A percentile compares a stretch with the other conserved stretches of the same genome.
phyloP scores from a whole-genome alignment of 2,329 filamentous ascomycete genomes.

The Peltaster fructicola region DNA sequence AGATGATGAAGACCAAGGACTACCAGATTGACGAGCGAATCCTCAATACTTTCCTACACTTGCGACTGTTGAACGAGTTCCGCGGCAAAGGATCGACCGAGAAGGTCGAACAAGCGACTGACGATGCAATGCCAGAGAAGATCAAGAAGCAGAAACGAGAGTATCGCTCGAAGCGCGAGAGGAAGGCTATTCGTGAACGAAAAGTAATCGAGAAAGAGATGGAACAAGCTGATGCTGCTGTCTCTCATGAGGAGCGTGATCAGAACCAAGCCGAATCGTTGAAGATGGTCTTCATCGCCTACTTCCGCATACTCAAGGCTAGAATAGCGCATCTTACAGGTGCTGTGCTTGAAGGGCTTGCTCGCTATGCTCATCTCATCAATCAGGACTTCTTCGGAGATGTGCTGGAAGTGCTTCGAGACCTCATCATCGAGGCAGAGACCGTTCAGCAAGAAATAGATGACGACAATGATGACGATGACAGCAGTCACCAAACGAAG shows the following conservation, averaged over 20 bases:
- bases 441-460: conserved; percentile 26
- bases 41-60: conserved; percentile 75
- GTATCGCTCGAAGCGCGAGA: conserved; percentile 74
- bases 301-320: conserved; percentile 84
- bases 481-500: conserved; percentile 34
- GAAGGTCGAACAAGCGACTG: conserved; percentile 44
- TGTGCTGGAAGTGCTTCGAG: conserved; percentile 81
- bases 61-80: conserved; percentile 78
- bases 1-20: conserved; percentile 85
- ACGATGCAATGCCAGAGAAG: conserved; percentile 29
- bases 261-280: conserved; percentile 88
- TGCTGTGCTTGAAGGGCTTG: conserved; percentile 85
- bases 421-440: conserved; percentile 62
- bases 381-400: conserved; percentile 99
- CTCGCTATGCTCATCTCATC: conserved; percentile 88
- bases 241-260: conserved; percentile 83
- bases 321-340: conserved; percentile 76
- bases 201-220: conserved; percentile 86
- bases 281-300: conserved; percentile 86
- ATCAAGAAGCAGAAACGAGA: conserved; percentile 58
- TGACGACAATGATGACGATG: conserved; percentile 24
- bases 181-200: conserved; percentile 69
- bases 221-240: conserved; percentile 75
- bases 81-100: conserved; percentile 67
- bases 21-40: conserved; percentile 72